phyloP scores from a whole-genome alignment of 352 stramenopile genomes.

The Achlya hypogyna region DNA sequence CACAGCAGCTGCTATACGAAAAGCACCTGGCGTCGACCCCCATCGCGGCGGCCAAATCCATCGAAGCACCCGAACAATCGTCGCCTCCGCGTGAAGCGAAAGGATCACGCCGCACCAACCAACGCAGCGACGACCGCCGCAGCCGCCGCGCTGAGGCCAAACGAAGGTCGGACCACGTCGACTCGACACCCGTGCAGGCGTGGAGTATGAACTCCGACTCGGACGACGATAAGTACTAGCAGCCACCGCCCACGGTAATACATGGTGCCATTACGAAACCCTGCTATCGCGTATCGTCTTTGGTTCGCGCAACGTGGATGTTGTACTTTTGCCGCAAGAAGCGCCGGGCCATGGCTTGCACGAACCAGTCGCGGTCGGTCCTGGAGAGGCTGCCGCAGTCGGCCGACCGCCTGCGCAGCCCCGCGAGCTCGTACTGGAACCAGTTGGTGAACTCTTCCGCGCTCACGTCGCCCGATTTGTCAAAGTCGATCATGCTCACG shows the following conservation, averaged over 20 bases:
- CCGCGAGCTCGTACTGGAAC: conserved; percentile 49
- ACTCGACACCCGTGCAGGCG: conserved; percentile 8
- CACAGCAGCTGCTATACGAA: conserved; percentile 55
- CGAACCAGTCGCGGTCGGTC: conserved; percentile 55
- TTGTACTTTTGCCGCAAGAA: conserved; percentile 15
- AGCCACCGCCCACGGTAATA: no score
- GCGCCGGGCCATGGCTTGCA: conserved; percentile 25
- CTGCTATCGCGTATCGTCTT: no score
- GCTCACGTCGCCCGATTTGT: conserved; percentile 53
- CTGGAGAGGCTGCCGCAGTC: conserved; percentile 47
- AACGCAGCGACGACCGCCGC: background rate
- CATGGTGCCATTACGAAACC: no score
- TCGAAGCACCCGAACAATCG: background rate
- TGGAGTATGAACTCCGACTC: conserved; percentile 6
- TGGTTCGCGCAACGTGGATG: no score
- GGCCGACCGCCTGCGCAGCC: conserved; percentile 36
- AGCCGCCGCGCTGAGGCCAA: conserved; percentile 4
- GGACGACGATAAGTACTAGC: conserved; percentile 4
- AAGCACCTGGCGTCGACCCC: conserved; percentile 40
- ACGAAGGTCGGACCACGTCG: background rate
- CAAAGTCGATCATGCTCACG: conserved; percentile 74
- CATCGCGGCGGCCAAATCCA: background rate
- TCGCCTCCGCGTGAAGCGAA: background rate
- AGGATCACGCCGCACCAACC: background rate
- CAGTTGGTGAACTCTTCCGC: conserved; percentile 56